Evolutionary conservation across 352 stramenopile species (phyloP), one percentile per base, ranked within the genome.

Genomic region (Phytopythium kandeliae): DNA sequence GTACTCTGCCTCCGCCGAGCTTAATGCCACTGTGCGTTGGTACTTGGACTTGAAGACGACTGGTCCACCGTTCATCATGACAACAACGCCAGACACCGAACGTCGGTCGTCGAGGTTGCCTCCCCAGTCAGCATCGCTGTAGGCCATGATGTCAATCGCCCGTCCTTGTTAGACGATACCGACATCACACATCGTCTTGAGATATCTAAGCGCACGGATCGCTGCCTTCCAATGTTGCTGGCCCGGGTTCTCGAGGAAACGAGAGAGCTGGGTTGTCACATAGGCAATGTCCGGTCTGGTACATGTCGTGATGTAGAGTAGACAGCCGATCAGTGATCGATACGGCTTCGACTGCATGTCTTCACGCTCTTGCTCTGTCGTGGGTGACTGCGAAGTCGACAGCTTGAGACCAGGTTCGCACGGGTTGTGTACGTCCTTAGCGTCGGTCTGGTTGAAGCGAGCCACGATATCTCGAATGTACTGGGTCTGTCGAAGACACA

Each of bases 1-100:
- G 50, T 64, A 67, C 42, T 71, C 55, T 10, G 54, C 59, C 48
- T 67, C 54, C 28, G 58, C 58, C 22, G 51, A 56, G 30, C 55
- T 68, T 1, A 71, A 44, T 12, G 50, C 45, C 4, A 65, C 55
- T 2, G 49, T 65, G 31, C 55, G 58, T 50, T 69, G 60, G 25
- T 58, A 61, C 0, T 46, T 46, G 25, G 52, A 51, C 3, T 48
- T 17, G 43, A 35, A 67, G 5, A 61, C 26, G 37, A 67, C 58
- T 2, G 54, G 50, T 37, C 34, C 48, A 28, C 49, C 53, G 38
- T 46, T 58, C 38, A 57, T 26, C 43, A 66, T 48, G 19, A 65
- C 41, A 34, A 54, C 21, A 15, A 55, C 25, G 1, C 62, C 54
- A 41, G 38, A 55, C n/a, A 60, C 24, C n/a, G 58, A 67, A 19